These are phyloP conservation scores for Raphanus sativus DNA, from an alignment of 345 rosid species.

Conservation along the genomic window DNA sequence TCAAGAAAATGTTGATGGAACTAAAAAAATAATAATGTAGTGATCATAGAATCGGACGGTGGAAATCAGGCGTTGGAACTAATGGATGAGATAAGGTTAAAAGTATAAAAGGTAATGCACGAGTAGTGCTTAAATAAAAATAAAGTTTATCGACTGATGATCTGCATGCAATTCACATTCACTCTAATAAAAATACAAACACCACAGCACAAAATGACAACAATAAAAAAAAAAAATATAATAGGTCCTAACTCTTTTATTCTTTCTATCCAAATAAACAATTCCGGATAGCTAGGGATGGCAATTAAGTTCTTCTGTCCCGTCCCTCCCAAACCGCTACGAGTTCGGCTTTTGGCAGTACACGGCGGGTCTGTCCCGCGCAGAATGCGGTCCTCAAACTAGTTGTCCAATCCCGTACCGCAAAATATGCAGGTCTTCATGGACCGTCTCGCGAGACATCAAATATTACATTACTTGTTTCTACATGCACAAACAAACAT, in stretches of 20 bases:
- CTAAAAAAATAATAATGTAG: neutral
- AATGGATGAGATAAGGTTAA: conserved; percentile 20
- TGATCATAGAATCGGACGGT: conserved; percentile 22
- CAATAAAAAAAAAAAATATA: neutral
- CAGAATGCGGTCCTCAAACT: no score
- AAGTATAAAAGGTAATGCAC: conserved; percentile 31
- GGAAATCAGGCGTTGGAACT: conserved; percentile 17
- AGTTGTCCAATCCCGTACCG: no score
- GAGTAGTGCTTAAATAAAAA: conserved; percentile 26
- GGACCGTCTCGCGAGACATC: no score
- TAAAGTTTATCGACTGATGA: conserved; percentile 3
- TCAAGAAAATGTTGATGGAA: neutral
- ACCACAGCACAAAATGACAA: conserved; percentile 34
- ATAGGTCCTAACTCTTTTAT: neutral
- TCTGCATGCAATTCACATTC: conserved; percentile 16
- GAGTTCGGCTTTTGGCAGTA: no score
- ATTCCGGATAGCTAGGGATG: neutral
- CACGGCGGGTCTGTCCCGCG: no score
- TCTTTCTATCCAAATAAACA: neutral
- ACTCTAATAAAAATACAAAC: conserved; percentile 28
- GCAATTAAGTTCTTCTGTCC: no score
- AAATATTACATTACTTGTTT: no score
- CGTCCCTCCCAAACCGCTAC: no score
- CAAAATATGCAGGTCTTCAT: no score
- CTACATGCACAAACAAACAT: no score